Conservation (phyloP, 169 alveolate species). For the Plasmodium sp. region DNA sequence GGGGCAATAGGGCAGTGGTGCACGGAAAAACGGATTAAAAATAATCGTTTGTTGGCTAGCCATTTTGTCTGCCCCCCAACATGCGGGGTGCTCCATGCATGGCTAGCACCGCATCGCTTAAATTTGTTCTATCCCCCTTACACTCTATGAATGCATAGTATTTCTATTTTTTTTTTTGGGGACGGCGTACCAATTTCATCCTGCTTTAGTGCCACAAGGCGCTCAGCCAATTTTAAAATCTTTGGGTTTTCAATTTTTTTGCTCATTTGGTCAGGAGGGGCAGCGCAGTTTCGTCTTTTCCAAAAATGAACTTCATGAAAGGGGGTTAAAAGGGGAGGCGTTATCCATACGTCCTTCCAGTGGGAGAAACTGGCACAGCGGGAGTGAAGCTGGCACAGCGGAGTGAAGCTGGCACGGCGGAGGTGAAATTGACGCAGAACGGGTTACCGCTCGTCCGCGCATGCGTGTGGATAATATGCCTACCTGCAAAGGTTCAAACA, state of each 20-base stretch:
- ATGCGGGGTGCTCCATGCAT: background rate
- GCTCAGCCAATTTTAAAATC: conserved; percentile 47
- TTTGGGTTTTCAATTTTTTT: conserved; percentile 42
- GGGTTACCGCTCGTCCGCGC: background rate
- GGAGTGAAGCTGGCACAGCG: background rate
- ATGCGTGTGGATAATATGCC: background rate
- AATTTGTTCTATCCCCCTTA: background rate
- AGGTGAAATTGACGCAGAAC: background rate
- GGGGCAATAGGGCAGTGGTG: background rate
- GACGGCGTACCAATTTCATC: conserved; percentile 55
- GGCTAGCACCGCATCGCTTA: background rate
- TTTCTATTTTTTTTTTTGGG: background rate
- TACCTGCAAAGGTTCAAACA: background rate
- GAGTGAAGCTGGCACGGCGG: background rate
- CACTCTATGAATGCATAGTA: background rate
- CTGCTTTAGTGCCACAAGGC: conserved; percentile 49
- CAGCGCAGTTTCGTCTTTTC: background rate
- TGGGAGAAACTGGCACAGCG: background rate
- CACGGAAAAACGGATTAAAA: background rate
- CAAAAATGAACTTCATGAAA: background rate
- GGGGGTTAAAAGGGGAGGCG: background rate
- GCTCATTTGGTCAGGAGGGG: conserved; percentile 21
- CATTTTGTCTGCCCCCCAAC: background rate
- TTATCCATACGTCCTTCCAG: background rate
- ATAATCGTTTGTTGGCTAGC: background rate